Conservation (phyloP, 495 filamentous ascomycete genomes). For the Penicillium manginii region DNA sequence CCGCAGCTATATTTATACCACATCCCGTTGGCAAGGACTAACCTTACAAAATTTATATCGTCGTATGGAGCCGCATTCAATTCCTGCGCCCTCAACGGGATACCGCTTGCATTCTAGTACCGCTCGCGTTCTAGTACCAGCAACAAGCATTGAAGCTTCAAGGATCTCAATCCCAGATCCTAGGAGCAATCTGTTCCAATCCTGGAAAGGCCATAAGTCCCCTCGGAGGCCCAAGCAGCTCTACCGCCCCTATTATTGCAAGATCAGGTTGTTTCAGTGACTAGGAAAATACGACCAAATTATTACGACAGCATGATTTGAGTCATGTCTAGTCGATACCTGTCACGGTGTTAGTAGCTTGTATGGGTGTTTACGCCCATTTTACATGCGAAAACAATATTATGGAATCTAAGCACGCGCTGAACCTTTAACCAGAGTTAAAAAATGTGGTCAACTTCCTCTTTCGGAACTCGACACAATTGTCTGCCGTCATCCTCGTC, state of each 20-base stretch:
- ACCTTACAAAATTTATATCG: not conserved
- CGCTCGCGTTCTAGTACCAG: not conserved
- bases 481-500: not conserved
- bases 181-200: constrained; percentile 1
- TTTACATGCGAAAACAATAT: no score
- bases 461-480: not conserved
- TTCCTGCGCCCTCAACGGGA: not conserved
- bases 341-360: no score
- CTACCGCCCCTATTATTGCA: not conserved
- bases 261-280: not conserved
- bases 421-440: not conserved
- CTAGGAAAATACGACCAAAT: not conserved
- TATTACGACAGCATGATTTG: not conserved
- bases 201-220: not conserved
- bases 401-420: not conserved
- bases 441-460: not conserved
- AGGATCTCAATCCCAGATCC: constrained; percentile 6
- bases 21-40: not conserved
- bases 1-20: constrained; percentile 4
- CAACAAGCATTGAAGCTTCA: not conserved
- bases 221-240: not conserved
- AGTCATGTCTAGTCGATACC: not conserved
- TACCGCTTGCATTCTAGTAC: not conserved
- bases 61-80: not conserved
- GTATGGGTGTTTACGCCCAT: no score